Percentiles rank a stretch among this genome's conserved stretches.
phyloP scores from a whole-genome alignment of 202 grass and related monocot genomes.

The Zizania palustris region DNA sequence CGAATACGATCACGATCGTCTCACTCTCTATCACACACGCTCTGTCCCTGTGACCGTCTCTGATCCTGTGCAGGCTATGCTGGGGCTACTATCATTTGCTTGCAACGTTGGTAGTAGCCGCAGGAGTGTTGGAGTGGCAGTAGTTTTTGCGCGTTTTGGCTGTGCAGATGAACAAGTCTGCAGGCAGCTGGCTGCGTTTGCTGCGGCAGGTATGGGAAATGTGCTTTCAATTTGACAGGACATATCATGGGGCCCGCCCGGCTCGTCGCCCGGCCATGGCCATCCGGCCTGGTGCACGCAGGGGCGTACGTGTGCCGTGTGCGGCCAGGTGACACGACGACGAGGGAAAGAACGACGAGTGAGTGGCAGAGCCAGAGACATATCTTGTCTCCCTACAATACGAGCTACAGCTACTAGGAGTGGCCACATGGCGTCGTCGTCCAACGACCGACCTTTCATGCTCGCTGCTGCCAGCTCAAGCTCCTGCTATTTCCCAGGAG shows the following conservation, averaged over 20 bases:
- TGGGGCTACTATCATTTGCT: conserved; percentile 25
- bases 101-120: background rate
- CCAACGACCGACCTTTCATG: too few species aligned
- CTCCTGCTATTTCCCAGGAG: conserved; percentile 11
- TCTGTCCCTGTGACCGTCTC: background rate
- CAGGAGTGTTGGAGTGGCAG: background rate
- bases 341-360: too few species aligned
- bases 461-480: too few species aligned
- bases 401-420: too few species aligned
- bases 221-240: conserved; percentile 37
- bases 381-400: too few species aligned
- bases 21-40: background rate
- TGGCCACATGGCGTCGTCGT: too few species aligned
- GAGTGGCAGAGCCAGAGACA: too few species aligned
- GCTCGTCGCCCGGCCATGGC: too few species aligned
- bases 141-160: conserved; percentile 27
- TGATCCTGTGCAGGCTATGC: background rate
- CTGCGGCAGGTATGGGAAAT: conserved; percentile 22
- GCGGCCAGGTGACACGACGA: too few species aligned
- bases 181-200: background rate
- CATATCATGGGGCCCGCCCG: conserved; percentile 1
- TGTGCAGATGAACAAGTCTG: background rate
- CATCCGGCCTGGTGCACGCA: too few species aligned
- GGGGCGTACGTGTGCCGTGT: too few species aligned
- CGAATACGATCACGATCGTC: too few species aligned